Evolutionary conservation across 306 rosid genomes (phyloP).

Genomic region (Ammopiptanthus mongolicus): DNA sequence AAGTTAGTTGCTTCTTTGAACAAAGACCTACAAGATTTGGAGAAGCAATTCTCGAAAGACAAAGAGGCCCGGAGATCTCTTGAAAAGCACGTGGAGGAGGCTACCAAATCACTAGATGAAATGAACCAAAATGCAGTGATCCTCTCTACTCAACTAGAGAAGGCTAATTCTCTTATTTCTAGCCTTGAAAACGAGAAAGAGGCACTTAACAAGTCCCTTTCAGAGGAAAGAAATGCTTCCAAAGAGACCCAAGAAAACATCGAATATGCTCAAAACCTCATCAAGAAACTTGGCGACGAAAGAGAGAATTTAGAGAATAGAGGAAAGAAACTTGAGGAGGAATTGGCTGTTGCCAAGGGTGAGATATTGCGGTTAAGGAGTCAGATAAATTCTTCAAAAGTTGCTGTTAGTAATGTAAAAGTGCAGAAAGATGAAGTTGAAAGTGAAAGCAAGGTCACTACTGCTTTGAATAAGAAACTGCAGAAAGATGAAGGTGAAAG

Average conservation of each 20-base stretch:
- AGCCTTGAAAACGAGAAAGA: slow-evolving; percentile 75
- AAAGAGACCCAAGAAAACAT: slow-evolving; percentile 66
- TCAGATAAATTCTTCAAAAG: slow-evolving; percentile 27
- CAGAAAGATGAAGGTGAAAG: slow-evolving; percentile 14
- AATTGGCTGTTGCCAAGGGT: slow-evolving; percentile 76
- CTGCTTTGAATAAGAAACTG: slow-evolving; percentile 36
- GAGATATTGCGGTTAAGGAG: slow-evolving; percentile 46
- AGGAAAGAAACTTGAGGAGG: slow-evolving; percentile 65
- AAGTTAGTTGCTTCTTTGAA: slow-evolving; percentile 45
- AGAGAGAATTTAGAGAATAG: slow-evolving; percentile 60
- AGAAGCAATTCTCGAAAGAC: slow-evolving; percentile 57
- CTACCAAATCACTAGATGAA: slow-evolving; percentile 77
- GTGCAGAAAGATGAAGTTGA: background rate
- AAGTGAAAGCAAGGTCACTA: background rate
- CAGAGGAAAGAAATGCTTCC: slow-evolving; percentile 49
- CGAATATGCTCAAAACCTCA: slow-evolving; percentile 78
- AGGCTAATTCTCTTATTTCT: slow-evolving; percentile 42
- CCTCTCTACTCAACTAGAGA: slow-evolving; percentile 62
- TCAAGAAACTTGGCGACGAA: slow-evolving; percentile 61
- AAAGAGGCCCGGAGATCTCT: slow-evolving; percentile 51
- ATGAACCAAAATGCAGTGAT: slow-evolving; percentile 53
- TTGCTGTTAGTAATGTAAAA: slow-evolving; percentile 15
- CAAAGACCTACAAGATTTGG: slow-evolving; percentile 48
- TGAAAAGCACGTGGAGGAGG: slow-evolving; percentile 67
- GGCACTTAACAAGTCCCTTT: slow-evolving; percentile 46